phyloP scores from a whole-genome alignment of 129 eudicot genomes.

The Flaveria robusta region DNA sequence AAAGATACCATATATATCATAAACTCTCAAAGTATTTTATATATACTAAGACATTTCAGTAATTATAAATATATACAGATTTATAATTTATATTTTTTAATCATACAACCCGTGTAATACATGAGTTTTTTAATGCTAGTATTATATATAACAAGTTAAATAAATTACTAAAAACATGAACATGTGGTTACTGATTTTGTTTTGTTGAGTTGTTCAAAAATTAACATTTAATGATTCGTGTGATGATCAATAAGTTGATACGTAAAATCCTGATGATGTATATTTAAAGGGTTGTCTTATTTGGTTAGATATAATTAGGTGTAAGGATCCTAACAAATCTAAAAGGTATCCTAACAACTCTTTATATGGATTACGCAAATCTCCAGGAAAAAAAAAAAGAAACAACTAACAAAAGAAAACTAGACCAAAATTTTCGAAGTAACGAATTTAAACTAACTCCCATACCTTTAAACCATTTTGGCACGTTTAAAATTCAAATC shows the following conservation, averaged over 20 bases:
- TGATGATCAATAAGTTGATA: background rate
- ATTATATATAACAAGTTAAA: too few species aligned
- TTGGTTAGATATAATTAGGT: conserved; percentile 1
- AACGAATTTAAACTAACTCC: too few species aligned
- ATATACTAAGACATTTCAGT: too few species aligned
- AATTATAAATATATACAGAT: too few species aligned
- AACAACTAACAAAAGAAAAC: background rate
- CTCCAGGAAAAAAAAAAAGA: background rate
- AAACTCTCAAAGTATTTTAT: too few species aligned
- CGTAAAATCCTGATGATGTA: background rate
- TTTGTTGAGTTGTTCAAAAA: background rate
- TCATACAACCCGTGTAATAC: too few species aligned
- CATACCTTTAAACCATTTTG: too few species aligned
- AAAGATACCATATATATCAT: too few species aligned
- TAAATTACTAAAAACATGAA: background rate
- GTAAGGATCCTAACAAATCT: background rate
- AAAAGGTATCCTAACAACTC: background rate
- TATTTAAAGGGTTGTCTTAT: background rate
- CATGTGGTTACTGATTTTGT: background rate
- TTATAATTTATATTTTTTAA: too few species aligned
- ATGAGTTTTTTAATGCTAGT: too few species aligned
- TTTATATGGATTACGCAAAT: background rate
- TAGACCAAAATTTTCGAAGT: background rate
- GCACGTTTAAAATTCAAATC: background rate
- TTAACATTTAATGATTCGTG: too few species aligned